Evolutionary conservation across 1,139 yeast genomes (phyloP).

Genomic region (Candida tunisiensis): DNA sequence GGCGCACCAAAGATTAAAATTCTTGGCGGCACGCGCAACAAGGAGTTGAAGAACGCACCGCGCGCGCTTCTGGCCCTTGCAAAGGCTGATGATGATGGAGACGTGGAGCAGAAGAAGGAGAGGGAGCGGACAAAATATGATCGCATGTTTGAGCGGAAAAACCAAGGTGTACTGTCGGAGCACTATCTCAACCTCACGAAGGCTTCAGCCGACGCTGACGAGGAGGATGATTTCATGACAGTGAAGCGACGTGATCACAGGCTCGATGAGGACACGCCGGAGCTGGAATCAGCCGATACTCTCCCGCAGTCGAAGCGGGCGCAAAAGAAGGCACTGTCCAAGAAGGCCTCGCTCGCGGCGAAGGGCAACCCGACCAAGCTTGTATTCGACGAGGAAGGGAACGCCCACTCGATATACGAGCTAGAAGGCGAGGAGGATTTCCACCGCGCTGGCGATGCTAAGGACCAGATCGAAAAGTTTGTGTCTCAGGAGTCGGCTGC

Average conservation of each 20-base stretch:
- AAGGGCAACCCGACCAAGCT: constrained; percentile 64
- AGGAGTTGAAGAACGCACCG: constrained; percentile 70
- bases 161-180: constrained; percentile 82
- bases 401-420: constrained; percentile 80
- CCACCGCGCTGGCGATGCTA: constrained; percentile 58
- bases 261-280: constrained; percentile 43
- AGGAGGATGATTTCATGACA: constrained; percentile 56
- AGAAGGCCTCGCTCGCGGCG: constrained; percentile 52
- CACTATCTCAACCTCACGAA: constrained; percentile 52
- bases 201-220: constrained; percentile 19
- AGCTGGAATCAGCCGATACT: constrained; percentile 19
- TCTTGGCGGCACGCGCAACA: constrained; percentile 33
- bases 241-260: constrained; percentile 66
- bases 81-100: constrained; percentile 6
- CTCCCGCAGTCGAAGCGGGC: constrained; percentile 68
- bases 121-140: constrained; percentile 77
- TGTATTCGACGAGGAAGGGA: constrained; percentile 85
- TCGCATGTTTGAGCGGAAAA: constrained; percentile 88
- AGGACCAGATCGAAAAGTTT: constrained; percentile 47
- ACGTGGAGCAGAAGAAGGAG: constrained; percentile 12
- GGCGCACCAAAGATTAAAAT: constrained; percentile 91
- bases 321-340: constrained; percentile 77
- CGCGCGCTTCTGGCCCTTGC: constrained; percentile 31
- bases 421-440: constrained; percentile 83
- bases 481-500: constrained; percentile 45